Conservation (phyloP, 306 rosid species). For the Glycine soja region DNA sequence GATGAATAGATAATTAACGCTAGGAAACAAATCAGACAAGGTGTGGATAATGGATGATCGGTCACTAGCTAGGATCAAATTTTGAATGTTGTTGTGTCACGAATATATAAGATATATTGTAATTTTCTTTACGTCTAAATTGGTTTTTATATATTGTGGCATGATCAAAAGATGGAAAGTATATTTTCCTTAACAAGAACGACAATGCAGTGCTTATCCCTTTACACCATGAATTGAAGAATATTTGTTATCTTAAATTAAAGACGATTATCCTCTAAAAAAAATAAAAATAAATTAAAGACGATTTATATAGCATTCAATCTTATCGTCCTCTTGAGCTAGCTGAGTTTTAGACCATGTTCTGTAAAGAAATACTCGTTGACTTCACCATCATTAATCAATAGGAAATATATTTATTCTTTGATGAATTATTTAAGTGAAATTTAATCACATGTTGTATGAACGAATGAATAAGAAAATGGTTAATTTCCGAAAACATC, state of each 20-base stretch:
- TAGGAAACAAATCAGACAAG: background rate
- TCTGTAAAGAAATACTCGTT: conserved; percentile 1
- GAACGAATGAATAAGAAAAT: background rate
- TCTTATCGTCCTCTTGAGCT: conserved; percentile 28
- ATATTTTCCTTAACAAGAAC: conserved; percentile 21
- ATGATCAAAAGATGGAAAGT: conserved; percentile 11
- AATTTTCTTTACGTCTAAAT: background rate
- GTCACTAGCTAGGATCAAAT: background rate
- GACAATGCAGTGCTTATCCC: conserved; percentile 25
- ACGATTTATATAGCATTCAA: background rate
- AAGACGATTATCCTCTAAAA: too few relatives aligned
- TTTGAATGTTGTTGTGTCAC: background rate
- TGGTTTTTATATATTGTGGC: conserved; percentile 16
- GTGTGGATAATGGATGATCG: background rate
- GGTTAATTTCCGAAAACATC: background rate
- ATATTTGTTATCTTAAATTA: conserved; percentile 17
- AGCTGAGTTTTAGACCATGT: background rate
- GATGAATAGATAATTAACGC: too few relatives aligned
- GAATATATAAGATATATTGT: background rate
- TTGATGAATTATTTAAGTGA: background rate
- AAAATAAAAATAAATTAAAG: too few relatives aligned
- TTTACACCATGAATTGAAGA: background rate
- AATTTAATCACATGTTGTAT: conserved; percentile 28
- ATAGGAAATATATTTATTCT: background rate
- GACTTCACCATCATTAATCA: conserved; percentile 42